phyloP scores from a whole-genome alignment of 768 basidiomycete species.

The Pleurotus cornucopiae region DNA sequence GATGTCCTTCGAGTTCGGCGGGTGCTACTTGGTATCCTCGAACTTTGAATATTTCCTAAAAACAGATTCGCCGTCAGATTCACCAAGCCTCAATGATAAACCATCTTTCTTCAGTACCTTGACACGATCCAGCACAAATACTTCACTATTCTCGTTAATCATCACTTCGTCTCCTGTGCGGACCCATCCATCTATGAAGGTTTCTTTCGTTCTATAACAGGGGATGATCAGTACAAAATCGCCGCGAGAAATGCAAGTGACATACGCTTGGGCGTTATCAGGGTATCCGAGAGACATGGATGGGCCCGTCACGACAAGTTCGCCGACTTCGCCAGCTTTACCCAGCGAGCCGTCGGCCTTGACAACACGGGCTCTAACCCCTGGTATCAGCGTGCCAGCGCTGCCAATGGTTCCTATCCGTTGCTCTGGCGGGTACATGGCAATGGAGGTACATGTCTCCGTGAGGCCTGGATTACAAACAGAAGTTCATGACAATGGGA shows the following conservation, averaged over 20 bases:
- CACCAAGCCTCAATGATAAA: no score
- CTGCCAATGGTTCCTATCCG: constrained; percentile 48
- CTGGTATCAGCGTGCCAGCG: constrained; percentile 56
- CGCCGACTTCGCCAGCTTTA: constrained; percentile 36
- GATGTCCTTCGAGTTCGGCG: constrained; percentile 63
- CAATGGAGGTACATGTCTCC: constrained; percentile 54
- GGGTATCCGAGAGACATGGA: constrained; percentile 56
- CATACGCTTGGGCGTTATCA: constrained; percentile 59
- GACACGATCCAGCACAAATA: constrained; percentile 69
- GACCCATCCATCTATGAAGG: constrained; percentile 63
- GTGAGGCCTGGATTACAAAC: constrained; percentile 46
- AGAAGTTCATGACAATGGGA: neutral
- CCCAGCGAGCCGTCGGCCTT: constrained; percentile 38
- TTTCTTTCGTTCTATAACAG: constrained; percentile 50
- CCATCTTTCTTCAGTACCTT: constrained; percentile 40
- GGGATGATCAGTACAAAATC: constrained; percentile 15
- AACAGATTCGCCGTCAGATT: no score
- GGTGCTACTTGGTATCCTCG: constrained; percentile 59
- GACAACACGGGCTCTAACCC: constrained; percentile 38
- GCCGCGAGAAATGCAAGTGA: neutral
- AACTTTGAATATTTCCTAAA: constrained; percentile 70
- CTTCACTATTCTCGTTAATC: constrained; percentile 48
- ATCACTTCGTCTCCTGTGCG: constrained; percentile 73
- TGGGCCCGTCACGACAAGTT: constrained; percentile 45
- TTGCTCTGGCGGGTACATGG: constrained; percentile 38